Conservation (phyloP, 306 rosid species). For the Potentilla sterilis region DNA sequence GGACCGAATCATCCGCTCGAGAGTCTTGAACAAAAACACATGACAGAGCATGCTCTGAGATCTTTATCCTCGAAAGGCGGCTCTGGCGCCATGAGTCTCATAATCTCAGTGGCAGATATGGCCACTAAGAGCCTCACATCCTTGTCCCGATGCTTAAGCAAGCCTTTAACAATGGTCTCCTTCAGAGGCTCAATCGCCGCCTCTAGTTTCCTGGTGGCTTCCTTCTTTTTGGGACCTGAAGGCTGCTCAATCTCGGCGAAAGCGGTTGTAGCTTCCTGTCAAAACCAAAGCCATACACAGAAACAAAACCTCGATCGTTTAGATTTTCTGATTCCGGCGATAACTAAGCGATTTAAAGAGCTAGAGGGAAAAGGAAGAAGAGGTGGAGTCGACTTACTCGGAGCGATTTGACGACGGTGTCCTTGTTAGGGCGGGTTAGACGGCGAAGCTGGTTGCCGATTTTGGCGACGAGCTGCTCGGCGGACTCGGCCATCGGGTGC, state of each 20-base stretch:
- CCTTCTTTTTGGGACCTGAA: slow-evolving; percentile 37
- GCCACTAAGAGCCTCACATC: slow-evolving; percentile 81
- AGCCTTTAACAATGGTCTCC: slow-evolving; percentile 38
- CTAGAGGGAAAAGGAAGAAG: background rate
- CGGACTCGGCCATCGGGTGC: slow-evolving; percentile 54
- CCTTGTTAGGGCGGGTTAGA: slow-evolving; percentile 65
- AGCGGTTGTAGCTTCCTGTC: slow-evolving; percentile 67
- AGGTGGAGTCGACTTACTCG: slow-evolving; percentile 36
- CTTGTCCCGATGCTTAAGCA: slow-evolving; percentile 68
- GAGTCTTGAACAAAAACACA: too few species aligned
- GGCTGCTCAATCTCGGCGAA: slow-evolving; percentile 68
- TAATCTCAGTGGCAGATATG: slow-evolving; percentile 62
- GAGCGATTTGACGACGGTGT: slow-evolving; percentile 66
- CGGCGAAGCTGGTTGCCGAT: slow-evolving; percentile 54
- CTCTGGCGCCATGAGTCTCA: slow-evolving; percentile 78
- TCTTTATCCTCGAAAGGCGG: slow-evolving; percentile 69
- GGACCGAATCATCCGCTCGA: too few species aligned
- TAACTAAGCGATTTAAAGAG: background rate
- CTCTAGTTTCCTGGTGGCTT: slow-evolving; percentile 36
- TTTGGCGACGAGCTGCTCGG: slow-evolving; percentile 49
- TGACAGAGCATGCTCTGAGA: slow-evolving; percentile 66
- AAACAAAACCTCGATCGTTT: background rate
- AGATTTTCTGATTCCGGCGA: background rate
- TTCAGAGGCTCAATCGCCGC: slow-evolving; percentile 50
- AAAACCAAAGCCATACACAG: slow-evolving; percentile 9